A percentile compares a stretch with the other conserved stretches of the same genome.
These are phyloP conservation scores for Neohortaea acidophila DNA, from an alignment of 495 filamentous ascomycete genomes.

Conservation along the genomic window DNA sequence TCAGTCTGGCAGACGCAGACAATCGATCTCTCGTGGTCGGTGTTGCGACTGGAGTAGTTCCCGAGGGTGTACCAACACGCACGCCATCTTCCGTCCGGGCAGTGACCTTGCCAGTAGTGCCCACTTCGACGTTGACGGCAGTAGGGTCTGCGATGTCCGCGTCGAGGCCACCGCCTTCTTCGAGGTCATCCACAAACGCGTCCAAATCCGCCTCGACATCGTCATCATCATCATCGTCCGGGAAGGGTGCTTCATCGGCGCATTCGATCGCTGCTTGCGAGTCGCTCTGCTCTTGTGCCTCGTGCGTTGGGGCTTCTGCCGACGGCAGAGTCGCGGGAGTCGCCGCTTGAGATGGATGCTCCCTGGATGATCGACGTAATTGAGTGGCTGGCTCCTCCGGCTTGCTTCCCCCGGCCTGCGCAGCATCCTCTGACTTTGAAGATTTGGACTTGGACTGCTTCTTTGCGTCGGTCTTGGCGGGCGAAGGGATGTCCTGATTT, in stretches of 20 bases:
- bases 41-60: conserved; percentile 31
- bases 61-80: conserved; percentile 70
- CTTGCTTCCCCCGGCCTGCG: not conserved
- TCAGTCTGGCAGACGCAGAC: conserved; percentile 35
- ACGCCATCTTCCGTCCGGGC: conserved; percentile 96
- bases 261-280: conserved; percentile 59
- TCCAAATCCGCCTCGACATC: conserved; percentile 58
- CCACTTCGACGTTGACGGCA: conserved; percentile 86
- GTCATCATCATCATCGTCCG: conserved; percentile 63
- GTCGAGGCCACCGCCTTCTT: conserved; percentile 57
- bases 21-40: conserved; percentile 25
- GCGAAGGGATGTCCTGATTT: conserved; percentile 13
- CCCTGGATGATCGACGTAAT: conserved; percentile 23
- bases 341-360: conserved; percentile 33
- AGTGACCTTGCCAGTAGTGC: conserved; percentile 77
- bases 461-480: conserved; percentile 12
- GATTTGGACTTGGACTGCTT: conserved; percentile 19
- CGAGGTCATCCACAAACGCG: conserved; percentile 77
- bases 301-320: conserved; percentile 23
- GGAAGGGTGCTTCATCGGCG: conserved; percentile 76
- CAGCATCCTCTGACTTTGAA: conserved; percentile 15
- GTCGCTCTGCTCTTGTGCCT: conserved; percentile 4
- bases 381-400: conserved; percentile 5
- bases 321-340: conserved; percentile 34
- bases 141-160: conserved; percentile 63